phyloP scores from a whole-genome alignment of 176 grass and related monocot species.

The Triticum timopheevii region DNA sequence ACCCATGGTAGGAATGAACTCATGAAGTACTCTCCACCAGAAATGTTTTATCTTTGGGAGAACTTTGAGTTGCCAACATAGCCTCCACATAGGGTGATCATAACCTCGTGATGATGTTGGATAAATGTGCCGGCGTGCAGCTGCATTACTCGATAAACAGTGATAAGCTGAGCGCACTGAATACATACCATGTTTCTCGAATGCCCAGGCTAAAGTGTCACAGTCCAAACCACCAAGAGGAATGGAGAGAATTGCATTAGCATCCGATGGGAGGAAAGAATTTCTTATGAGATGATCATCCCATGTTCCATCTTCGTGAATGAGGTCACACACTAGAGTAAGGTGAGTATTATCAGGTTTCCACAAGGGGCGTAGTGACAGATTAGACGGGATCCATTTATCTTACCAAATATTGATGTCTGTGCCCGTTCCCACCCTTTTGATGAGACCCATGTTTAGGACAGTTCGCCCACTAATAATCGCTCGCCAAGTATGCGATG shows the following conservation, averaged over 20 bases:
- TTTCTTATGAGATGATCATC: neutral
- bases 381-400: too few species aligned
- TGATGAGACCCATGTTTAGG: too few species aligned
- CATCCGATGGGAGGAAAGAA: neutral
- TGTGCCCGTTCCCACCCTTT: too few species aligned
- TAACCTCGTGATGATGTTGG: neutral
- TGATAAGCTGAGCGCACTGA: neutral
- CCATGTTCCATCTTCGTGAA: too few species aligned
- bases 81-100: neutral
- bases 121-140: neutral
- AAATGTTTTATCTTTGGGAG: neutral
- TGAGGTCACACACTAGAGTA: too few species aligned
- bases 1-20: neutral
- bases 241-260: neutral
- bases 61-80: neutral
- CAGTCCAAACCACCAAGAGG: neutral
- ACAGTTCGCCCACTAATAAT: too few species aligned
- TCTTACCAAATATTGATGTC: too few species aligned
- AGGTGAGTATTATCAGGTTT: too few species aligned
- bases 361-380: too few species aligned
- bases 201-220: neutral
- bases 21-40: neutral
- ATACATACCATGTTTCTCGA: neutral
- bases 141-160: neutral
- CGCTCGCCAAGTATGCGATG: too few species aligned